Evolutionary conservation across 164 flowering plant genomes (phyloP), one percentile per base, ranked within the genome.

Genomic region (Vitis riparia): DNA sequence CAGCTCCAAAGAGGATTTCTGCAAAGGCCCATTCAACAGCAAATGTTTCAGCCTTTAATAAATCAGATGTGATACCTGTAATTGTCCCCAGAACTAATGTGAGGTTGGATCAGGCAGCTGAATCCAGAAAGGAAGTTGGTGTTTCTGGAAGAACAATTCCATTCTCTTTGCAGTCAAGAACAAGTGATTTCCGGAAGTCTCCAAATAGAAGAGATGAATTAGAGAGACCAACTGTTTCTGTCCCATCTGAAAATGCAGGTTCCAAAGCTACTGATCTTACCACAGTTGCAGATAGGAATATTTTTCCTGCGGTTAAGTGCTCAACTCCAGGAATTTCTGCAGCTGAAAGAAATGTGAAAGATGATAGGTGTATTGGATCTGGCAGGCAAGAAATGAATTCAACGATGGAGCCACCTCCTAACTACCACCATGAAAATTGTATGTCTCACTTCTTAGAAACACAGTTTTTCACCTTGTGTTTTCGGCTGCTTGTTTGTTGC

Each of bases 61-160:
- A 82, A 77, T 70, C 92, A 27, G 98, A 94, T 73, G 82, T 87
- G 37, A 71, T 85, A 57, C 96, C 97, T 69, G 97, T 91, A 57
- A 82, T 92, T 70, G 96, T 90, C 55, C 94, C 96, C 48, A 82
- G 94, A 75, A 81, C 69, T 68, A 84, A 84, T 78, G 37, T 64
- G 51, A 83, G 87, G 58, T 12, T 70, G 29, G 95, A 92, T 68
- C 85, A 67, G 73, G 78, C 84, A 50, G 70, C 86, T 68, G 98
- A 95, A 67, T 77, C 82, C 71, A 88, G 85, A 76, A 90, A 80
- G 81, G 98, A 95, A 74, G 73, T 71, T 63, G 63, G 71, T 51
- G 53, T 76, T 55, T 65, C 75, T 70, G 91, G 82, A 59, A 91
- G 87, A 85, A 65, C 88, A 47, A 73, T 79, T 79, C 83, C 89